Conservation (phyloP, 2,329 filamentous ascomycete genomes). For the Botrytis cinerea region DNA sequence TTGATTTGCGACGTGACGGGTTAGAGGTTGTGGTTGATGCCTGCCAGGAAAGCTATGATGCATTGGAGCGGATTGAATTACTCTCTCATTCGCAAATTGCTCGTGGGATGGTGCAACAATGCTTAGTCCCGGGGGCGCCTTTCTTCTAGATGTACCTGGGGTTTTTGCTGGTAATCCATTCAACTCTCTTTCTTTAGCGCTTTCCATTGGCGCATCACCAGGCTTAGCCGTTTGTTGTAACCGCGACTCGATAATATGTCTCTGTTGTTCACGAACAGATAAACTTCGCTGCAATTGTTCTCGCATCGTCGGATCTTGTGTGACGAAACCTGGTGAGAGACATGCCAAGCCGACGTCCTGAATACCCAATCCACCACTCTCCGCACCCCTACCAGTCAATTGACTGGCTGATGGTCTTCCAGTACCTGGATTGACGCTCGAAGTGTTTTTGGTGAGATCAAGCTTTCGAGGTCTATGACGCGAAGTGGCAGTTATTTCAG, state of each 20-base stretch:
- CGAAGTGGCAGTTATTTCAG: slow-evolving; percentile 67
- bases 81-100: slow-evolving; percentile 88
- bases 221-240: slow-evolving; percentile 84
- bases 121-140: slow-evolving; percentile 83
- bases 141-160: slow-evolving; percentile 72
- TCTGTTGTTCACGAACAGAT: slow-evolving; percentile 89
- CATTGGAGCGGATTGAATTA: slow-evolving; percentile 94
- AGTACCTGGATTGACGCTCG: slow-evolving; percentile 53
- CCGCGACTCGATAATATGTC: slow-evolving; percentile 90
- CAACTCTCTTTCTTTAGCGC: slow-evolving; percentile 55
- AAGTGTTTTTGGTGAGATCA: slow-evolving; percentile 70
- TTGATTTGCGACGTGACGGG: slow-evolving; percentile 77
- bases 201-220: slow-evolving; percentile 64
- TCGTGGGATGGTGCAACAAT: slow-evolving; percentile 94
- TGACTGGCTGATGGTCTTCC: slow-evolving; percentile 67
- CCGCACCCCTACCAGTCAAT: slow-evolving; percentile 67
- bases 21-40: slow-evolving; percentile 73
- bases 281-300: slow-evolving; percentile 93
- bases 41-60: slow-evolving; percentile 94
- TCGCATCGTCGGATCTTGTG: slow-evolving; percentile 94
- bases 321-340: slow-evolving; percentile 92
- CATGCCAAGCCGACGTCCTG: slow-evolving; percentile 94
- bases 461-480: slow-evolving; percentile 76
- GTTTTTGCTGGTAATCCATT: slow-evolving; percentile 59
- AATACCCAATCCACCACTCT: slow-evolving; percentile 71